These are phyloP conservation scores for Phytopythium aichiense DNA, from an alignment of 352 stramenopile species.

Conservation along the genomic window DNA sequence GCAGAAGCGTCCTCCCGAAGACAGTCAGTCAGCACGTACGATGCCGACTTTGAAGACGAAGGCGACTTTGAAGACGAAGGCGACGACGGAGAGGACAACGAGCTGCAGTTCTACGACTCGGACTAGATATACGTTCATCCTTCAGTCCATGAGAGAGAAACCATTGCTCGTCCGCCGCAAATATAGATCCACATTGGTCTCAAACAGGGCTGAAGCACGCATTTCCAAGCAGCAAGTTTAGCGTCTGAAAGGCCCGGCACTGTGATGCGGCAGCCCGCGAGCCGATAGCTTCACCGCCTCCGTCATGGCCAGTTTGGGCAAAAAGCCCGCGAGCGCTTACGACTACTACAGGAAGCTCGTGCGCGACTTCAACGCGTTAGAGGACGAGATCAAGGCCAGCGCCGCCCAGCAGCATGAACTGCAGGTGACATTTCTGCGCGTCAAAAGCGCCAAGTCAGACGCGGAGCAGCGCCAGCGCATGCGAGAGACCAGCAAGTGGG, in stretches of 20 bases:
- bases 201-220: too few relatives aligned
- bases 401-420: constrained; percentile 21
- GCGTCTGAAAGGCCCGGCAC: neutral
- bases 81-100: neutral
- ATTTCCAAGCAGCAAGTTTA: neutral
- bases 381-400: constrained; percentile 36
- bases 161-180: neutral
- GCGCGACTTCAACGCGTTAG: constrained; percentile 38
- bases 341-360: constrained; percentile 52
- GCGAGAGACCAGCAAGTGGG: constrained; percentile 24
- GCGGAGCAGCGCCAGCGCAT: constrained; percentile 17
- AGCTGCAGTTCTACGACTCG: constrained; percentile 9
- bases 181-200: neutral
- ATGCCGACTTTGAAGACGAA: constrained; percentile 19
- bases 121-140: constrained; percentile 2
- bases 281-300: neutral
- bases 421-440: constrained; percentile 17
- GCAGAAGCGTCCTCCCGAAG: neutral
- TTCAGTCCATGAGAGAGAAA: neutral
- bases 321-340: constrained; percentile 31
- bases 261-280: neutral
- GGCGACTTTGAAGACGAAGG: neutral
- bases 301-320: constrained; percentile 2
- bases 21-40: constrained; percentile 8
- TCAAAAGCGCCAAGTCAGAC: constrained; percentile 9